Evolutionary conservation across 805 yeast species (phyloP).

Genomic region (Starmerella bacillaris): DNA sequence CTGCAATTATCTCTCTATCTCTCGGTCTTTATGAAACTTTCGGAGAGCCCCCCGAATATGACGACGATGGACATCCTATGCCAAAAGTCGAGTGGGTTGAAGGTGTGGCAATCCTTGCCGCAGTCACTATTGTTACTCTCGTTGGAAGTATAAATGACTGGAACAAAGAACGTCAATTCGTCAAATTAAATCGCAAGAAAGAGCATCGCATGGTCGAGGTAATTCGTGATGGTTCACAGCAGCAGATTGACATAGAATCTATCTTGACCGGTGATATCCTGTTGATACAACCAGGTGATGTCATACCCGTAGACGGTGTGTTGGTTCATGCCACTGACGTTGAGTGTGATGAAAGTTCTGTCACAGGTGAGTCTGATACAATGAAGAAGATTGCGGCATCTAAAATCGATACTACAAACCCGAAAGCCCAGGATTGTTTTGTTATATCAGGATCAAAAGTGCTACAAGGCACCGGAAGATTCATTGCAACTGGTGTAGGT

Average conservation of each 20-base stretch:
- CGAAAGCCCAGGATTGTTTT: conserved; percentile 41
- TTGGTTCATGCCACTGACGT: conserved; percentile 49
- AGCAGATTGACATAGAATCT: conserved; percentile 51
- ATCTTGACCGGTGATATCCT: conserved; percentile 75
- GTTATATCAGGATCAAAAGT: conserved; percentile 83
- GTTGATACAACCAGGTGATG: conserved; percentile 78
- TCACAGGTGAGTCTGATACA: conserved; percentile 87
- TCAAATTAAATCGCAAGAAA: conserved; percentile 70
- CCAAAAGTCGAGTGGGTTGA: conserved; percentile 97
- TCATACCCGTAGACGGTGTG: conserved; percentile 76
- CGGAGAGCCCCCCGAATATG: conserved; percentile 63
- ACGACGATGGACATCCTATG: conserved; percentile 53
- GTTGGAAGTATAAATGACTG: conserved; percentile 95
- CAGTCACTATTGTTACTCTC: conserved; percentile 71
- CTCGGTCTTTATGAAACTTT: conserved; percentile 83
- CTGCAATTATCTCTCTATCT: conserved; percentile 78
- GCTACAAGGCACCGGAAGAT: conserved; percentile 69
- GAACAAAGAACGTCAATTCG: conserved; percentile 88
- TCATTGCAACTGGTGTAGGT: conserved; percentile 82
- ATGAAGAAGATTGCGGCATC: conserved; percentile 48
- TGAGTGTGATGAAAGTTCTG: conserved; percentile 79
- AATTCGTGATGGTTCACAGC: conserved; percentile 51
- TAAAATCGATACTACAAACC: conserved; percentile 21
- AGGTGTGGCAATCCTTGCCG: conserved; percentile 92
- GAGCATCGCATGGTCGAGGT: conserved; percentile 68